Evolutionary conservation across 2,329 filamentous ascomycete genomes (phyloP), one percentile per base, ranked within the genome.

Genomic region (Beauveria caledonica): DNA sequence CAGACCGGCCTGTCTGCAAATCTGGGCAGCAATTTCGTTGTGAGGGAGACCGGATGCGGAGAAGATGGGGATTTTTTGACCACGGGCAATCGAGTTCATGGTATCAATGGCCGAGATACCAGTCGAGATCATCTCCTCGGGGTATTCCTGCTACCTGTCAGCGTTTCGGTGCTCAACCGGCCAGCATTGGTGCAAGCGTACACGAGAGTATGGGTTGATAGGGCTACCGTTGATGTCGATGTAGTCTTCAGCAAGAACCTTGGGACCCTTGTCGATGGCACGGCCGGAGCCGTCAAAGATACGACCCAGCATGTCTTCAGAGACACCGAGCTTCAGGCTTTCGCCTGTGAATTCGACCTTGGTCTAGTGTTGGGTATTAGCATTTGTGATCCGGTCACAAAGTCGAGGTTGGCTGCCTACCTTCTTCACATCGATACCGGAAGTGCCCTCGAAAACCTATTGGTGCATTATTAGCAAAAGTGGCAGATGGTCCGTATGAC

Each of bases 21-120:
- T 99, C 79, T 97, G 92, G 51, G 94, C 95, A 62, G 95, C 95
- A 71, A 99, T 97, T 81, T 99, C 94, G 79, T 99, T 99, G 80
- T 99, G 95, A 44, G 95, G 95, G 62, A 99, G 86, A 92, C 94
- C 94, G 63, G 94, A 87, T 59, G 94, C 92, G 27, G 94, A 99
- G 86, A 99, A 99, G 71, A 99, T 99, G 68, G 95, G 94, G 66
- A 99, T 99, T 84, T 99, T 99, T 76, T 99, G 94, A 64, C 94
- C 94, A 85, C 94, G 92, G 66, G 95, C 94, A 75, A 97, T 96
- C 64, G 89, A 92, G 81, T 92, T 92, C 93, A 97, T 97, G 63
- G 92, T 96, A 74, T 97, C 93, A 71, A 99, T 97, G 72, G 94
- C 92, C 64, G 93, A 97, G 76, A 99, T 99, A 86, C 94, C 94